These are phyloP conservation scores for Penicillium fuscoglaucum DNA, from an alignment of 2,329 filamentous ascomycete species.

Conservation along the genomic window DNA sequence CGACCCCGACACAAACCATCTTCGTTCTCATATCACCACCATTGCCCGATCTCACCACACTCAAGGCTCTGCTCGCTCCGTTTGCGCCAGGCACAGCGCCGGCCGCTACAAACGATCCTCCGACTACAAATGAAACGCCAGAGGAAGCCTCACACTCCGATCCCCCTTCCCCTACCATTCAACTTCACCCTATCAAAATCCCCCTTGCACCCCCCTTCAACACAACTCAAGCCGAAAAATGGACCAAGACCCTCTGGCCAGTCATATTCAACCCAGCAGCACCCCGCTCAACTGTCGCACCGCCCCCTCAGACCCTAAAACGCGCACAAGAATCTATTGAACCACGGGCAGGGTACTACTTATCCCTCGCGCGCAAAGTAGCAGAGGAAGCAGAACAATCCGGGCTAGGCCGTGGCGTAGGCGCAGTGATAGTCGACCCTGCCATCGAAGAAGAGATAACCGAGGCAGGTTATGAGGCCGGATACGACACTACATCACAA, in stretches of 20 bases:
- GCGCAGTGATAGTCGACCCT: slow-evolving; percentile 49
- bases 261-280: slow-evolving; percentile 48
- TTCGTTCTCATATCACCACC: slow-evolving; percentile 46
- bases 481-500: slow-evolving; percentile 22
- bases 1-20: slow-evolving; percentile 32
- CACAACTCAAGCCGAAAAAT: slow-evolving; percentile 42
- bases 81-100: slow-evolving; percentile 30
- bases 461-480: slow-evolving; percentile 18
- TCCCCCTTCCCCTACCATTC: slow-evolving; percentile 20
- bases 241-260: slow-evolving; percentile 46
- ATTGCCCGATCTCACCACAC: slow-evolving; percentile 35
- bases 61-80: slow-evolving; percentile 40
- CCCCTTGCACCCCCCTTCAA: slow-evolving; percentile 45
- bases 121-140: neutral
- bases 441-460: slow-evolving; percentile 33
- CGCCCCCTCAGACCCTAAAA: slow-evolving; percentile 41
- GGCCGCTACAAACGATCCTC: slow-evolving; percentile 7
- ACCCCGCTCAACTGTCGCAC: slow-evolving; percentile 44
- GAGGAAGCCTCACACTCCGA: slow-evolving; percentile 7
- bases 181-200: slow-evolving; percentile 37
- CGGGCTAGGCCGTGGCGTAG: slow-evolving; percentile 42
- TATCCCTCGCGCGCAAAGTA: slow-evolving; percentile 42
- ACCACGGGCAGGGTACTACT: slow-evolving; percentile 40
- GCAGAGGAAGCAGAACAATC: slow-evolving; percentile 40
- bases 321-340: slow-evolving; percentile 38